Conservation (phyloP, 2,329 filamentous ascomycete genomes). For the Colletotrichum aenigma region DNA sequence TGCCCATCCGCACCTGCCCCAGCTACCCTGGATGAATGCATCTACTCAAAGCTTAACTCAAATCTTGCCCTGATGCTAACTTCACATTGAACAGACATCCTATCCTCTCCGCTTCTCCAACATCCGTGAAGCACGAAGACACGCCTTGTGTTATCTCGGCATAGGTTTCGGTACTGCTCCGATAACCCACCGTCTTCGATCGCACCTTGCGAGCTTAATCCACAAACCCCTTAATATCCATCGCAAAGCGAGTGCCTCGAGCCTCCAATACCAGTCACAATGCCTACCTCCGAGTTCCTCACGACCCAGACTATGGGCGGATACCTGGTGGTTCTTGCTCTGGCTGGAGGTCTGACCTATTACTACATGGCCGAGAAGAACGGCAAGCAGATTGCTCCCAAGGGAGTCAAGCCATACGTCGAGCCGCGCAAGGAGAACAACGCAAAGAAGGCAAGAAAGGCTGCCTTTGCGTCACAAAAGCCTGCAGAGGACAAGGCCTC, state of each 20-base stretch:
- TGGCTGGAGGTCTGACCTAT: slow-evolving; percentile 20
- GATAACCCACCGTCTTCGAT: neutral
- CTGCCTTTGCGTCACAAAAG: slow-evolving; percentile 42
- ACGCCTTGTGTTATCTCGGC: neutral
- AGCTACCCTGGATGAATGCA: neutral
- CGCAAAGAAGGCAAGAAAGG: slow-evolving; percentile 52
- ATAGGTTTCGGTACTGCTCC: neutral
- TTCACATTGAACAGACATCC: neutral
- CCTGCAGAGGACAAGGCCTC: slow-evolving; percentile 35
- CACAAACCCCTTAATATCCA: slow-evolving; percentile 3
- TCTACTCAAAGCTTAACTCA: neutral
- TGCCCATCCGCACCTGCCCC: neutral
- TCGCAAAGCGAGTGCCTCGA: neutral
- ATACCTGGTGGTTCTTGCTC: slow-evolving; percentile 17
- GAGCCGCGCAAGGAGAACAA: slow-evolving; percentile 43
- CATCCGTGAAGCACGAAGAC: neutral
- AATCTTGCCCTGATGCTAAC: neutral
- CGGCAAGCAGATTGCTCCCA: slow-evolving; percentile 28
- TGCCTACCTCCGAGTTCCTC: slow-evolving; percentile 21
- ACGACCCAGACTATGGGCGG: slow-evolving; percentile 19
- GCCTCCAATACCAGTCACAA: slow-evolving; percentile 17
- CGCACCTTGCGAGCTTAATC: neutral
- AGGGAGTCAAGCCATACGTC: slow-evolving; percentile 28
- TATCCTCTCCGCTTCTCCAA: neutral
- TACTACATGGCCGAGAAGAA: slow-evolving; percentile 28